These are phyloP conservation scores for Trichoderma afroharzianum DNA, from an alignment of 2,329 filamentous ascomycete species.

Conservation along the genomic window DNA sequence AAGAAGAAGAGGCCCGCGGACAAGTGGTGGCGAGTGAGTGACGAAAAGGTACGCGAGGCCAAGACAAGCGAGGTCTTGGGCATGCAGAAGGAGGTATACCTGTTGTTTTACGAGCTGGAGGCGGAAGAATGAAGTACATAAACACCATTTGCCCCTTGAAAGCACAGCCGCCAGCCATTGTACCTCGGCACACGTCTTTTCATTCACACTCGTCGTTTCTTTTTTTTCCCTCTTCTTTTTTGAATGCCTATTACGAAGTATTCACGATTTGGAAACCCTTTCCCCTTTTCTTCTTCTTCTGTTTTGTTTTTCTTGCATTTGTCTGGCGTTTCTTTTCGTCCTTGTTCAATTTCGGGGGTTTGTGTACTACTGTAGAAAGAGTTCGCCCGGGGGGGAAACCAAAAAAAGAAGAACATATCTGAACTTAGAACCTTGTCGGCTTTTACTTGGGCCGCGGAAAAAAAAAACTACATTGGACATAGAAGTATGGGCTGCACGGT, in stretches of 20 bases:
- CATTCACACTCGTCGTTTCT: background rate
- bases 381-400: background rate
- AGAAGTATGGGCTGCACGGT: background rate
- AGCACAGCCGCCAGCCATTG: background rate
- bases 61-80: slow-evolving; percentile 86
- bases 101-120: slow-evolving; percentile 92
- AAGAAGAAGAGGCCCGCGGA: slow-evolving; percentile 60
- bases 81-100: slow-evolving; percentile 94
- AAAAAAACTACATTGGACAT: background rate
- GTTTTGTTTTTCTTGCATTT: slow-evolving; percentile 3
- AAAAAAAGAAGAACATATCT: background rate
- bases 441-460: background rate
- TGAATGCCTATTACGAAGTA: background rate
- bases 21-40: slow-evolving; percentile 95
- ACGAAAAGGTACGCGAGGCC: slow-evolving; percentile 93
- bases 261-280: background rate
- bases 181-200: background rate
- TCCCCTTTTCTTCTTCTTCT: background rate
- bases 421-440: background rate
- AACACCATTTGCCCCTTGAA: background rate
- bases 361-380: background rate
- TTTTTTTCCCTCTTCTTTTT: background rate
- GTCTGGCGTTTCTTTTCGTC: slow-evolving; percentile 13
- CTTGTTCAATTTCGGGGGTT: background rate
- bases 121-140: slow-evolving; percentile 31